These are phyloP conservation scores for Sequoiadendron giganteum DNA, from an alignment of 75 land plant genomes.

Conservation along the genomic window DNA sequence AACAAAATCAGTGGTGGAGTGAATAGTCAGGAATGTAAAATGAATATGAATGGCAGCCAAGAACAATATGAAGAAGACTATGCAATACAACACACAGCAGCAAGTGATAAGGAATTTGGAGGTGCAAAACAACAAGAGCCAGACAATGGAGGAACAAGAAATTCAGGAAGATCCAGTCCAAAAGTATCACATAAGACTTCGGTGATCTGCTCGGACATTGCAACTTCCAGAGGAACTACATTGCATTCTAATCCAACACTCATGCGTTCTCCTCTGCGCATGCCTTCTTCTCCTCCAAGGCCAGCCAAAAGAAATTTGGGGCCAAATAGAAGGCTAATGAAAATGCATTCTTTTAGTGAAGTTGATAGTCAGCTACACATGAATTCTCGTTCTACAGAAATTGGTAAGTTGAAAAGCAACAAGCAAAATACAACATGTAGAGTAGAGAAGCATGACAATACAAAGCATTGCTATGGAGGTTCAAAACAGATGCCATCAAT, in stretches of 20 bases:
- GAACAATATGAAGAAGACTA: neutral
- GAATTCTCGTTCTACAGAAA: slow-evolving; percentile 6
- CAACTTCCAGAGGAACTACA: neutral
- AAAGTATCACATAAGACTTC: neutral
- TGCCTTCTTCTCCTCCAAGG: neutral
- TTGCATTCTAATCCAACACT: neutral
- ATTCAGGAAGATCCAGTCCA: neutral
- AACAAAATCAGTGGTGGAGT: neutral
- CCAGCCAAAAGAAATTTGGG: neutral
- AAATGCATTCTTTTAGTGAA: slow-evolving; percentile 15
- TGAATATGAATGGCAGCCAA: neutral
- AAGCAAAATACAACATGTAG: neutral
- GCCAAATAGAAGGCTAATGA: slow-evolving; percentile 6
- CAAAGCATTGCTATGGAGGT: neutral
- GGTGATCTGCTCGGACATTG: neutral
- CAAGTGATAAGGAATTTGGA: neutral
- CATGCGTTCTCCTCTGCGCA: neutral
- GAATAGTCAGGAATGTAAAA: neutral
- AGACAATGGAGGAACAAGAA: neutral
- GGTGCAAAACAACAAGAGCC: neutral
- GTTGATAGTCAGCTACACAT: slow-evolving; percentile 1
- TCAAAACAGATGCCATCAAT: neutral
- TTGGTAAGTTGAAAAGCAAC: neutral
- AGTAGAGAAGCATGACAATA: neutral
- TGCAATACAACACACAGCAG: neutral